Evolutionary conservation across 352 stramenopile species (phyloP).

Genomic region (Globisporangium abappressorium): DNA sequence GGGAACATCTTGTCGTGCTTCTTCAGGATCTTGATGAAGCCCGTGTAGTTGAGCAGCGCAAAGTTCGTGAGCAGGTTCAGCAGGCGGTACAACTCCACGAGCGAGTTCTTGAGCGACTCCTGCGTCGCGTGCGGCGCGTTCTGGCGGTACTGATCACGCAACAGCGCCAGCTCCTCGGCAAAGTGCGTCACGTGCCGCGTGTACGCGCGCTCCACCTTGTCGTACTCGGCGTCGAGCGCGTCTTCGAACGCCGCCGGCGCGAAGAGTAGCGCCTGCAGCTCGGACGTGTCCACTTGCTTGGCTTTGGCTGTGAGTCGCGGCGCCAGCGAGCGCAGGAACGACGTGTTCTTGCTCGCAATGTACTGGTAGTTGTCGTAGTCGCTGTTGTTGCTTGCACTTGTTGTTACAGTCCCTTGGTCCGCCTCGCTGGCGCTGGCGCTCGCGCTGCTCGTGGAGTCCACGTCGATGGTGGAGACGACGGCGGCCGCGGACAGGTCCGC

Average conservation of each 20-base stretch:
- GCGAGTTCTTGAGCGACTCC: constrained; percentile 91
- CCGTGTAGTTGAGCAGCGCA: constrained; percentile 97
- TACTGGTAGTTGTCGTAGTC: constrained; percentile 18
- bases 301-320: constrained; percentile 8
- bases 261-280: constrained; percentile 31
- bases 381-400: constrained; percentile 13
- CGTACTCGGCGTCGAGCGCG: constrained; percentile 72
- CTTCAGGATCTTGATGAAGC: constrained; percentile 97
- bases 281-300: constrained; percentile 18
- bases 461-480: constrained; percentile 9
- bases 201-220: constrained; percentile 94
- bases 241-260: constrained; percentile 71
- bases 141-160: constrained; percentile 68
- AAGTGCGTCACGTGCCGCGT: constrained; percentile 78
- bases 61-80: constrained; percentile 96
- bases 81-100: constrained; percentile 93
- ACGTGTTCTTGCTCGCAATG: constrained; percentile 9
- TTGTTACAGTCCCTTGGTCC: constrained; percentile 17
- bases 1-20: constrained; percentile 92
- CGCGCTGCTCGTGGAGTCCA: constrained; percentile 17
- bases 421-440: constrained; percentile 20
- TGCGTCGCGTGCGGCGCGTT: constrained; percentile 54
- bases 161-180: constrained; percentile 74
- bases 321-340: constrained; percentile 7
- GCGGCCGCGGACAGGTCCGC: constrained; percentile 19